Evolutionary conservation across 305 asterid genomes (phyloP), one percentile per base, ranked within the genome.

Genomic region (Lippia alba): DNA sequence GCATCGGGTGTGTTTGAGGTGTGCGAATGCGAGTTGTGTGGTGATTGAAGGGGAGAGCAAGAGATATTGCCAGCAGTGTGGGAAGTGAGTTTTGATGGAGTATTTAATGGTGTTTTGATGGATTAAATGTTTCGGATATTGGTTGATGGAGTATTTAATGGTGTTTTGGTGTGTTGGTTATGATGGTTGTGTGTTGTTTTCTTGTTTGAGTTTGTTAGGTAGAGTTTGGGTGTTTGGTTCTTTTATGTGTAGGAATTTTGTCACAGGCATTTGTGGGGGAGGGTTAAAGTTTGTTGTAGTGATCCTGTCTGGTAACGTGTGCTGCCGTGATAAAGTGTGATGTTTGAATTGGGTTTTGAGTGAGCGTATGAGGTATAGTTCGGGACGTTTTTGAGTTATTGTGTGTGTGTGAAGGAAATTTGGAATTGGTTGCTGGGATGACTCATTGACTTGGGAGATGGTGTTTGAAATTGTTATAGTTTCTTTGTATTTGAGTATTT

Each of bases 61-160:
- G 87, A 83, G 98, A 74, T 92, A 90, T 34, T 92, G 97, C 73
- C 97, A 92, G 76, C 98, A 92, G 83, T 92, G 98, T 73, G 98
- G 98, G 66, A 92, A 92, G 98, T 90, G 83, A 70, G 92, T 40
- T 44, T 12, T 41, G 32, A 65, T 6, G 2, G 61, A 41, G 7
- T 55, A 45, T 4, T n/a, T n/a, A n/a, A n/a, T n/a, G n/a, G n/a
- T 4, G 5, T 40, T 40, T 20, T n/a, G n/a, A n/a, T n/a, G n/a
- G n/a, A n/a, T n/a, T n/a, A n/a, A 55, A 61, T 50, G 74, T 60
- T 54, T 19, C 50, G 8, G 36, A 53, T 4, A 6, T 51, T 54
- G n/a, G 72, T 61, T 9, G 15, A 6, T 19, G 48, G 53, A 3
- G 34, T 16, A 7, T 56, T 44, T 30, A n/a, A 64, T 61, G 66